Conservation (phyloP, 2,329 filamentous ascomycete genomes). For the Colletotrichum paranaense region DNA sequence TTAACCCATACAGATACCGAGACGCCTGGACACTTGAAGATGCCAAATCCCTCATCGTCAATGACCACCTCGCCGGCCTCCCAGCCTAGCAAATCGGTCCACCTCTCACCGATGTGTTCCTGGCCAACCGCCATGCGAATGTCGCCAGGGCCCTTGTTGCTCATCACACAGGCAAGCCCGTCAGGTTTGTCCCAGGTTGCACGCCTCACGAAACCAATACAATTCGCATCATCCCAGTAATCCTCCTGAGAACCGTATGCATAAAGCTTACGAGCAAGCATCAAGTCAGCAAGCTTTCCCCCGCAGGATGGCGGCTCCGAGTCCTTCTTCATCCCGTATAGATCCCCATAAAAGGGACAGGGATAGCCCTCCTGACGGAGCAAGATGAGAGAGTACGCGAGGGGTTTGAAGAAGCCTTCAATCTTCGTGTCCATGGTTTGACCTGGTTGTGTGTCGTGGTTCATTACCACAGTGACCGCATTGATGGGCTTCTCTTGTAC, state of each 20-base stretch:
- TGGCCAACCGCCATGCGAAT: conserved; percentile 74
- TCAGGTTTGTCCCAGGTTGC: conserved; percentile 56
- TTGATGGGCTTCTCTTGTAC: conserved; percentile 52
- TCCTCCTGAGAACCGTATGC: conserved; percentile 74
- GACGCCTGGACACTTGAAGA: conserved; percentile 64
- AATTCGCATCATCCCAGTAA: conserved; percentile 70
- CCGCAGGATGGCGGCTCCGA: conserved; percentile 63
- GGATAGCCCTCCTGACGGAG: conserved; percentile 71
- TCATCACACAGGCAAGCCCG: conserved; percentile 68
- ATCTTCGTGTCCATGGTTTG: conserved; percentile 64
- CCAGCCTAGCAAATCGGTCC: conserved; percentile 72
- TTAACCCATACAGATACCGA: conserved; percentile 71
- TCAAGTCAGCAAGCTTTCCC: conserved; percentile 65
- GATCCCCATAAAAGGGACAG: conserved; percentile 76
- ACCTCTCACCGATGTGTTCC: conserved; percentile 67
- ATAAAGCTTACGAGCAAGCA: conserved; percentile 72
- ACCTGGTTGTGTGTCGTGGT: conserved; percentile 71
- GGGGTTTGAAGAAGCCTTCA: conserved; percentile 73
- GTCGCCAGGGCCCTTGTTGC: conserved; percentile 57
- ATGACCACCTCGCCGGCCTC: conserved; percentile 65
- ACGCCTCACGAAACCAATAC: conserved; percentile 69
- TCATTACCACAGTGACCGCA: conserved; percentile 72
- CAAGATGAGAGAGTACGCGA: conserved; percentile 79
- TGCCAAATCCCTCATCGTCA: conserved; percentile 67
- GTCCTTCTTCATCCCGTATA: conserved; percentile 68